Evolutionary conservation across 2,329 filamentous ascomycete genomes (phyloP).

Genomic region (Diaporthe caulivora): DNA sequence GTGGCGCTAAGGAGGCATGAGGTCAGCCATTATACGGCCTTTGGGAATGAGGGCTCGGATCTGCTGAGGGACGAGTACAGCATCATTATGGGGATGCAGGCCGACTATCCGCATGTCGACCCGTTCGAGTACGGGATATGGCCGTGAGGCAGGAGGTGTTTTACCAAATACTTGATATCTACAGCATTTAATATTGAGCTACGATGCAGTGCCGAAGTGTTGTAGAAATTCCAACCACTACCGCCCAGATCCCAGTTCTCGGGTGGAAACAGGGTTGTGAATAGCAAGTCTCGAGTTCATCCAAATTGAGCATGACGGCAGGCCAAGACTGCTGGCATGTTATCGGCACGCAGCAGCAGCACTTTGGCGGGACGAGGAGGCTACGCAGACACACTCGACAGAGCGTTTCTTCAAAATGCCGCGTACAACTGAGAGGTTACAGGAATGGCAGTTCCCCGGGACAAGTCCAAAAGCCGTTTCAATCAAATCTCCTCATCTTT

Average conservation of each 20-base stretch:
- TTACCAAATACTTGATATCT: background rate
- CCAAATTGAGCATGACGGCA: background rate
- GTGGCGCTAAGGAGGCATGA: slow-evolving; percentile 50
- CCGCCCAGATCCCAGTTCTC: background rate
- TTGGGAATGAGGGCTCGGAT: slow-evolving; percentile 48
- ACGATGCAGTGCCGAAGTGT: background rate
- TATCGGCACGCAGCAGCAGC: background rate
- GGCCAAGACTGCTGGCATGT: background rate
- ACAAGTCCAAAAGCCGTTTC: no score
- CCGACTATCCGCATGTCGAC: slow-evolving; percentile 48
- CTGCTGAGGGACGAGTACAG: slow-evolving; percentile 49
- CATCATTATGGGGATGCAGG: slow-evolving; percentile 48
- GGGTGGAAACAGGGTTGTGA: background rate
- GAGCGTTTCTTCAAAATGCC: background rate
- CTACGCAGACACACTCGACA: background rate
- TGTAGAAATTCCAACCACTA: background rate
- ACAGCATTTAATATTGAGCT: no score
- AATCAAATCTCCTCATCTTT: no score
- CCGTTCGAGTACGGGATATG: slow-evolving; percentile 48
- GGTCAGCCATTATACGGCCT: slow-evolving; percentile 45
- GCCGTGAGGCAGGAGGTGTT: slow-evolving; percentile 41
- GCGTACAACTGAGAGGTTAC: no score
- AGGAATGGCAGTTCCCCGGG: no score
- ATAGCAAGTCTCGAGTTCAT: background rate
- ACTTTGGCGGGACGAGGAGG: background rate